Evolutionary conservation across 192 early-diverging fungal species (phyloP).

Genomic region (Coemansia sp.): DNA sequence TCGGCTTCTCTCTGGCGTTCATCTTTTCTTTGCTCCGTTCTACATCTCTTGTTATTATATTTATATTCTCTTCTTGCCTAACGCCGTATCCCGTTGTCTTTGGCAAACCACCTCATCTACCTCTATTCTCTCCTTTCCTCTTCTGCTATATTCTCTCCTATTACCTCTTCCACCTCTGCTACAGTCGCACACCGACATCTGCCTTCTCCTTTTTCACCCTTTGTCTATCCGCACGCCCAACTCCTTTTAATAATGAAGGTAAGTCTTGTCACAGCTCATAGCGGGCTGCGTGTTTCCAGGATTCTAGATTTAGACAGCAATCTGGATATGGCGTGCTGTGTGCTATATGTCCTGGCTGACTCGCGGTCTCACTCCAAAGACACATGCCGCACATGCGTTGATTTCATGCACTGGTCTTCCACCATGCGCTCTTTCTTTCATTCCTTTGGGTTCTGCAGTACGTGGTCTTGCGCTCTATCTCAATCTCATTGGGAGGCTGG

Average conservation of each 20-base stretch:
- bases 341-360: too few species aligned
- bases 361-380: too few species aligned
- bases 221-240: neutral
- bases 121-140: constrained; percentile 6
- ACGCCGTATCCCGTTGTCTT: neutral
- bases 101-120: neutral
- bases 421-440: too few species aligned
- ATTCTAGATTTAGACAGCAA: neutral
- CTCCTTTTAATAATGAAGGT: constrained; percentile 32
- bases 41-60: neutral
- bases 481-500: too few species aligned
- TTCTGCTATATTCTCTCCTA: constrained; percentile 7
- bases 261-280: neutral
- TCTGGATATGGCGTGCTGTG: too few species aligned
- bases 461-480: too few species aligned
- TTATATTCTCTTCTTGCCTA: neutral
- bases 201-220: neutral
- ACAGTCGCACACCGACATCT: neutral
- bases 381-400: too few species aligned
- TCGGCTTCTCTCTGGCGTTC: too few species aligned
- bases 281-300: neutral
- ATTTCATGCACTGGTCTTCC: too few species aligned
- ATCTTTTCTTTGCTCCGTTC: too few species aligned
- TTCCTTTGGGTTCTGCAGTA: too few species aligned
- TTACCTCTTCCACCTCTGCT: neutral